Conservation (phyloP, 805 yeast species). For the Candida vartiovaarae region DNA sequence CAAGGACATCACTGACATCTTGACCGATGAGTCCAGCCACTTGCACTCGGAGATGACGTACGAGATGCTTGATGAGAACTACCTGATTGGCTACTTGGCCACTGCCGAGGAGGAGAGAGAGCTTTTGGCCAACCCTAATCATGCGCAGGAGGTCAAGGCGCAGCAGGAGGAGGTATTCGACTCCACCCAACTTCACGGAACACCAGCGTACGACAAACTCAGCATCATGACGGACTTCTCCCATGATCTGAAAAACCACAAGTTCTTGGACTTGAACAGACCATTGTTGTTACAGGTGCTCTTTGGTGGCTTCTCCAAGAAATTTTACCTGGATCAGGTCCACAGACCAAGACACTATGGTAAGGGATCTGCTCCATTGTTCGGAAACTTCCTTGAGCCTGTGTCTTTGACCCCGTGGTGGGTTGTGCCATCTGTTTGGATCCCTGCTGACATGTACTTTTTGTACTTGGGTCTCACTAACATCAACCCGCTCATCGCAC, state of each 20-base stretch:
- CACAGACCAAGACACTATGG: constrained; percentile 99
- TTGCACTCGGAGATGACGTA: constrained; percentile 81
- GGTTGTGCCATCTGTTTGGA: constrained; percentile 82
- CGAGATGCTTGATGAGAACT: constrained; percentile 76
- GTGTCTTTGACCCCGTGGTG: constrained; percentile 90
- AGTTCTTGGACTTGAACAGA: constrained; percentile 77
- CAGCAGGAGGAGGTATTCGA: constrained; percentile 36
- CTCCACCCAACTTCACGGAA: constrained; percentile 49
- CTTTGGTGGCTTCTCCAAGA: constrained; percentile 69
- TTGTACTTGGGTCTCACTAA: constrained; percentile 52
- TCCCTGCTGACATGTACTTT: constrained; percentile 67
- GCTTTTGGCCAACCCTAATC: constrained; percentile 52
- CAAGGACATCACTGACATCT: constrained; percentile 71
- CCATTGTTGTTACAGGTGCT: constrained; percentile 81
- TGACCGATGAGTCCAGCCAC: constrained; percentile 68
- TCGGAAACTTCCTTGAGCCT: constrained; percentile 94
- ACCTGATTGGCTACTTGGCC: constrained; percentile 77
- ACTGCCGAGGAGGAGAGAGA: constrained; percentile 71
- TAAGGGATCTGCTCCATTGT: constrained; percentile 90
- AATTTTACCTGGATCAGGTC: constrained; percentile 90
- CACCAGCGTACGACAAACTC: constrained; percentile 69
- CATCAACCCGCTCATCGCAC: constrained; percentile 36
- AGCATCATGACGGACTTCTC: constrained; percentile 72
- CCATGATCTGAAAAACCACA: constrained; percentile 66
- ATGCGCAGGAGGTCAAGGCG: constrained; percentile 50